Evolutionary conservation across 345 rosid species (phyloP), one percentile per base, ranked within the genome.

Genomic region (Sisymbrium irio): DNA sequence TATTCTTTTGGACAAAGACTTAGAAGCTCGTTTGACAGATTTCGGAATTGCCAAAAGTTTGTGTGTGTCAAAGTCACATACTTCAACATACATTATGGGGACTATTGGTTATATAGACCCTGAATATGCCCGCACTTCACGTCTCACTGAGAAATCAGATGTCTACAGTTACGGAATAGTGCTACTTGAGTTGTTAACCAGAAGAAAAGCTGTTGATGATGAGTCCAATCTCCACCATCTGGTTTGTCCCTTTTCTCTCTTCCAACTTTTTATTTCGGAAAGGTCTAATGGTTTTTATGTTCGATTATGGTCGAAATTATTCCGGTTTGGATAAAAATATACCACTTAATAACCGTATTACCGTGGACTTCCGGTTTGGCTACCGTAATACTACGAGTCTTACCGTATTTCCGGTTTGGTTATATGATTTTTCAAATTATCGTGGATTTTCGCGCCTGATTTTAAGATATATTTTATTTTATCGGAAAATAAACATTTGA

Each of bases 71-170:
- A 92, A 95, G 78, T 72, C 97, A 5, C 83, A 92, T 71, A 90
- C 98, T 32, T 95, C 96, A 13, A 92, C 99, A 2, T 86, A 82
- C 62, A 57, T 95, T 8, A 87, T 90, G 99, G 99, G 99, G 30
- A 95, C 99, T 2, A 95, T 95, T 60, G 99, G 99, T 19, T 92
- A 95, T 70, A 92, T 95, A 51, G 99, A 95, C 51, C 99, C 99
- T 0, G 99, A 95, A 63, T 95, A 95, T 78, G 98, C 99, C 10
- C 92, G 97, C 18, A 95, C 99, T 53, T 92, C 99, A 11, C 93
- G 83, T 0, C 93, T 92, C 42, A 95, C 98, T 0, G 99, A 92
- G 83, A 95, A 95, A 65, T 92, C 98, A 0, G 98, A 92, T 74
- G 96, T 95, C n/a, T 95, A 92, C 76, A 92, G 99, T 73, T 95